These are phyloP conservation scores for Strigomonas culicis DNA, from an alignment of 208 protist species.

Conservation along the genomic window DNA sequence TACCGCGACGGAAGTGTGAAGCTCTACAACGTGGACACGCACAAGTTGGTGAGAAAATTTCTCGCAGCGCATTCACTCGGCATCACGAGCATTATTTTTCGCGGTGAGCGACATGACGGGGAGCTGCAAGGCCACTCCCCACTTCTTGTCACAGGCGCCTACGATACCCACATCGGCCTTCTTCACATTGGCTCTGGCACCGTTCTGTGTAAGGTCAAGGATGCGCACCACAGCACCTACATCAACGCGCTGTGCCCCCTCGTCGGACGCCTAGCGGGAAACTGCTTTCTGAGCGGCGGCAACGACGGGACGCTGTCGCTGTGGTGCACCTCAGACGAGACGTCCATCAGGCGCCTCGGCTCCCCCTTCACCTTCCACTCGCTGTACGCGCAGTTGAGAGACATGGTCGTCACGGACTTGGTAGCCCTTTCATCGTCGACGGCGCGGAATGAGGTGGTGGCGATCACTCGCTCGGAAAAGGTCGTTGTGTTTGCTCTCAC, in stretches of 20 bases:
- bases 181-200: constrained; percentile 48
- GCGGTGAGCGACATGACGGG: constrained; percentile 19
- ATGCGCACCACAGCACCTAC: constrained; percentile 54
- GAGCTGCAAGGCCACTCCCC: constrained; percentile 36
- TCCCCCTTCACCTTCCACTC: background rate
- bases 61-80: constrained; percentile 51
- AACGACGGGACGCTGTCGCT: constrained; percentile 71
- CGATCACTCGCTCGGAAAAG: constrained; percentile 27
- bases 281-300: constrained; percentile 46
- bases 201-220: constrained; percentile 30
- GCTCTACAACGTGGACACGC: constrained; percentile 62
- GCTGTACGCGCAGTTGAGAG: constrained; percentile 19
- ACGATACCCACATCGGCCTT: constrained; percentile 55
- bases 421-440: constrained; percentile 10
- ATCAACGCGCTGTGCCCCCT: constrained; percentile 50
- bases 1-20: constrained; percentile 82
- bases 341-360: background rate
- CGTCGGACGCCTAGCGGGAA: background rate
- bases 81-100: constrained; percentile 61
- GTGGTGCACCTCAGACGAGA: constrained; percentile 30
- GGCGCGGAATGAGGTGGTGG: constrained; percentile 20
- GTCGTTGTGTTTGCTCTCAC: constrained; percentile 25
- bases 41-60: constrained; percentile 75
- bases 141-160: constrained; percentile 61
- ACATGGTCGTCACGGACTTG: constrained; percentile 30